Evolutionary conservation across 768 basidiomycete species (phyloP), one percentile per base, ranked within the genome.

Genomic region (Glaciozyma antarctica): DNA sequence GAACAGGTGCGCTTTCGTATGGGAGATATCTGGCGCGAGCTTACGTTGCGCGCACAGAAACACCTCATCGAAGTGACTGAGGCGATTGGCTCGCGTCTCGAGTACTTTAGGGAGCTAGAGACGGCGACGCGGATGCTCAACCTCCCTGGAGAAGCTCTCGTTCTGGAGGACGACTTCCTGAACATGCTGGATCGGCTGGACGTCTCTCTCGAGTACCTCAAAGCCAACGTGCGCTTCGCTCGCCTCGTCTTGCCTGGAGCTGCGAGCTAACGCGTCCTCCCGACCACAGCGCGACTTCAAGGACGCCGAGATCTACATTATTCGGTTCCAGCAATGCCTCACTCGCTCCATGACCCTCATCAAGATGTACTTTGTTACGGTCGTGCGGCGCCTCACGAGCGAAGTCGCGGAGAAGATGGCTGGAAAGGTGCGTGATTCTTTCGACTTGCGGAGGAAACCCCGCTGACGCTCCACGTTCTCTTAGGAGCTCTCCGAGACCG

Each of bases 251-350:
- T 21, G 21, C 22, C 38, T 13, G 10, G 22, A 16, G 24, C 52
- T 41, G 38, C 2, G 58, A 5, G 58, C 34, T 48, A 21, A 15
- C 26, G 26, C 28, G 28, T 54, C 24, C 6, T 2, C 24, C 60
- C 60, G 34, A 32, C 63, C 26, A 7, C 72, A 98, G 92, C 84
- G 90, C 68, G 86, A 92, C 75, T 99, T 86, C 78, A 83, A 83
- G 69, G 95, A 98, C 78, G 86, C 91, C 12, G 91, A 97, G 72
- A 80, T 99, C 24, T 97, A 95, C 76, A 80, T 95, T n/a, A 81
- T 99, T 38, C 85, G 95, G 28, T 98, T 93, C 77, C 94, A 95
- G 73, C 95, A 99, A 77, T 99, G 95, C 75, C 87, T 98, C 83
- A 95, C 91, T 0, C 85, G 95, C 32, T 88, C 90, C 15, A 97